phyloP scores from a whole-genome alignment of 2,329 filamentous ascomycete species.

The Macrophomina pseudophaseolina region DNA sequence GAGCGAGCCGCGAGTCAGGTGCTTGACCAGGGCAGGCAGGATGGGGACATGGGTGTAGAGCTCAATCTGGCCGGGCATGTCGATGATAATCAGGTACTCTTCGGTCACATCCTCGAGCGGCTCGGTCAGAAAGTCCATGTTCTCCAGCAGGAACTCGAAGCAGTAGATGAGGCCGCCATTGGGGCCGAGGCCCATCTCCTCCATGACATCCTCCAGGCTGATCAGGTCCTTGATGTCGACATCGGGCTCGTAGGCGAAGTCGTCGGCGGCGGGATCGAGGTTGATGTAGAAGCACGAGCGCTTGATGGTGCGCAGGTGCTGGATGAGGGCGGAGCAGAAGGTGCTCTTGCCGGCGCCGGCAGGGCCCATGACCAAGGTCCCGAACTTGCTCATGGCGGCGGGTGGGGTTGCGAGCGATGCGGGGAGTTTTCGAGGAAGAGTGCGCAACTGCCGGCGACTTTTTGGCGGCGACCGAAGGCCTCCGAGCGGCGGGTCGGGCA shows the following conservation, averaged over 20 bases:
- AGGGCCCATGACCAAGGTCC: constrained; percentile 93
- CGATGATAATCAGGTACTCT: constrained; percentile 96
- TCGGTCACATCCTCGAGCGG: constrained; percentile 85
- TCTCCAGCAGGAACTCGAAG: constrained; percentile 94
- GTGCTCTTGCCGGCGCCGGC: constrained; percentile 97
- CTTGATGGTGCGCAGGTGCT: constrained; percentile 86
- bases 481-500: constrained; percentile 9
- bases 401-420: not conserved
- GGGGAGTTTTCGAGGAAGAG: constrained; percentile 20
- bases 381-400: constrained; percentile 84
- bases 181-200: constrained; percentile 86
- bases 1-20: constrained; percentile 79
- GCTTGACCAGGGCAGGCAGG: constrained; percentile 80
- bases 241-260: constrained; percentile 88
- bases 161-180: constrained; percentile 95
- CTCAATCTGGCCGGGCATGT: constrained; percentile 99
- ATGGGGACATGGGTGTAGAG: constrained; percentile 97
- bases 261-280: constrained; percentile 93
- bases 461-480: constrained; percentile 16
- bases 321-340: constrained; percentile 92
- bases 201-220: constrained; percentile 93
- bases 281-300: constrained; percentile 98
- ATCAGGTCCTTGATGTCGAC: constrained; percentile 96
- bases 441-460: constrained; percentile 16
- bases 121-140: constrained; percentile 88